A percentile compares a stretch with the other conserved stretches of the same genome.
phyloP scores from a whole-genome alignment of 2,329 filamentous ascomycete species.

The Sarocladiaceae sp. region DNA sequence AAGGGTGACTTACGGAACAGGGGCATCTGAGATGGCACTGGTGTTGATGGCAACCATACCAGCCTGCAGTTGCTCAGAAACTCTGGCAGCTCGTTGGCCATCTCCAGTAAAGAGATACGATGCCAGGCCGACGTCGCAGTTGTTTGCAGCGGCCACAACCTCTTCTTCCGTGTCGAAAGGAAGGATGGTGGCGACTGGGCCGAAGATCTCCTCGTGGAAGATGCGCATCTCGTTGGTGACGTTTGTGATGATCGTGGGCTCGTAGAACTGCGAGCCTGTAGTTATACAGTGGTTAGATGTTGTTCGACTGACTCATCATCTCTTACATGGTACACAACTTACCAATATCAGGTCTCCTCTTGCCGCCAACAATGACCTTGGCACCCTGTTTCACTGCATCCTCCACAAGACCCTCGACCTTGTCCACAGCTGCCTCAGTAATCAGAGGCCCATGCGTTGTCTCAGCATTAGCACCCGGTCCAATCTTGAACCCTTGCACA shows the following conservation, averaged over 20 bases:
- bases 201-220: conserved; percentile 44
- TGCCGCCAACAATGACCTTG: conserved; percentile 40
- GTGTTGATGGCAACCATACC: conserved; percentile 64
- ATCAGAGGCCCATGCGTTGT: conserved; percentile 64
- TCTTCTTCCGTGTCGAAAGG: conserved; percentile 25
- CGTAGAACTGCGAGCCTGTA: conserved; percentile 56
- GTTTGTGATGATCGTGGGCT: conserved; percentile 64
- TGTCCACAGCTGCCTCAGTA: conserved; percentile 58
- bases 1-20: background rate
- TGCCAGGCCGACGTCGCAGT: conserved; percentile 24
- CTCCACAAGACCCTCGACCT: conserved; percentile 61
- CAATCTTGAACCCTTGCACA: conserved; percentile 66
- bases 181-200: conserved; percentile 24
- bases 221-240: conserved; percentile 18
- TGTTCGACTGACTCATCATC: no score
- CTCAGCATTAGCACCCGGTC: conserved; percentile 52
- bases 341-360: conserved; percentile 59
- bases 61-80: conserved; percentile 49
- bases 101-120: conserved; percentile 19
- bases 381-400: conserved; percentile 60
- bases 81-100: conserved; percentile 27
- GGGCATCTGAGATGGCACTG: conserved; percentile 2
- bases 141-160: conserved; percentile 26
- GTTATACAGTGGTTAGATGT: no score
- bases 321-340: no score